Evolutionary conservation across 352 stramenopile genomes (phyloP).

Genomic region (Phytophthora pisi): DNA sequence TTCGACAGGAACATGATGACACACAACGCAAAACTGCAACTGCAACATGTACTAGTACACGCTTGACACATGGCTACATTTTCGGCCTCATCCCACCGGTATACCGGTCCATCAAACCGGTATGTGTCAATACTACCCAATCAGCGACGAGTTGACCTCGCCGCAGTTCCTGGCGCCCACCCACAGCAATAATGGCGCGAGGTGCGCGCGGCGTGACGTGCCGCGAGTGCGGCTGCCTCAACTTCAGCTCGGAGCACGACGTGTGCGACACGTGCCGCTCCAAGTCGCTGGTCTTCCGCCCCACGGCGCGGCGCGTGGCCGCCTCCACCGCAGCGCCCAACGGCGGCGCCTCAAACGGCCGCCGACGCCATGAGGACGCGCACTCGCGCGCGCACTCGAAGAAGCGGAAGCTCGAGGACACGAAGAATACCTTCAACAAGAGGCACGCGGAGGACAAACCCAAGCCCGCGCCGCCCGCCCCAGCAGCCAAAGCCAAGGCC

Average conservation of each 20-base stretch:
- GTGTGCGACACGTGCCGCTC: conserved; percentile 41
- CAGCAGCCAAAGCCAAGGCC: background rate
- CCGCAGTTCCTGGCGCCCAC: background rate
- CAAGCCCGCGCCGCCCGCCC: background rate
- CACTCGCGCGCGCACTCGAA: background rate
- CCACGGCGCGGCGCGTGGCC: conserved; percentile 9
- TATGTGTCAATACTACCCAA: conserved; percentile 11
- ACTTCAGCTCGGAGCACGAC: conserved; percentile 40
- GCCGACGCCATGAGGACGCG: background rate
- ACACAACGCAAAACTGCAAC: conserved; percentile 1
- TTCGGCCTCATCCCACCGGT: background rate
- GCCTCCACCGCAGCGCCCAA: background rate
- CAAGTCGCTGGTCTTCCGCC: conserved; percentile 13
- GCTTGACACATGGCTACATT: conserved; percentile 21
- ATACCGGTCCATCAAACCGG: background rate
- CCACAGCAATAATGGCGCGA: conserved; percentile 22
- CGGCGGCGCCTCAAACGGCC: background rate
- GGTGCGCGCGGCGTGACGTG: conserved; percentile 35
- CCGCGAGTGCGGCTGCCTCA: conserved; percentile 52
- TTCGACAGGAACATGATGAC: too few relatives aligned
- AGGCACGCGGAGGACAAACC: background rate
- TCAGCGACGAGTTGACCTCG: background rate
- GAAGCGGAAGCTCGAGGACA: background rate
- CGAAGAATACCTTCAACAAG: background rate
- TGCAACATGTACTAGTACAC: background rate